phyloP scores from a whole-genome alignment of 805 yeast species.

The Barnettozyma pratensis region DNA sequence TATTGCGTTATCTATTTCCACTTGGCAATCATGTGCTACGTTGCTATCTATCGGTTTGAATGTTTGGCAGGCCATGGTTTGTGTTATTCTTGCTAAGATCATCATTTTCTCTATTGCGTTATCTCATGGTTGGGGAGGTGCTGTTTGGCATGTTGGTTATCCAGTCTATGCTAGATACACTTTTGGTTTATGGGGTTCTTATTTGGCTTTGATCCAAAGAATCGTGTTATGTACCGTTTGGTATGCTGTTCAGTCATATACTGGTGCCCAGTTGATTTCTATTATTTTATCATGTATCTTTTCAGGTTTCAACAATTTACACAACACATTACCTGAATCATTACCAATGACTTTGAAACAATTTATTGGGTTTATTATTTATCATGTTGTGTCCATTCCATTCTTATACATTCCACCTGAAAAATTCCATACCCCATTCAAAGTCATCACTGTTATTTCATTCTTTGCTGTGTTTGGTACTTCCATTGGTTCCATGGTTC shows the following conservation, averaged over 20 bases:
- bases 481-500: constrained; percentile 26
- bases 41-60: constrained; percentile 38
- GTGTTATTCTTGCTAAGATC: constrained; percentile 36
- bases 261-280: constrained; percentile 41
- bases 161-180: constrained; percentile 39
- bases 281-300: constrained; percentile 35
- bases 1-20: constrained; percentile 32
- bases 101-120: constrained; percentile 37
- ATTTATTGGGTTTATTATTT: constrained; percentile 35
- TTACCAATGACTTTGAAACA: constrained; percentile 38
- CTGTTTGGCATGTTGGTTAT: constrained; percentile 45
- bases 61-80: constrained; percentile 40
- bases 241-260: constrained; percentile 41
- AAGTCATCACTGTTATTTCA: constrained; percentile 24
- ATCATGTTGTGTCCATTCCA: constrained; percentile 30
- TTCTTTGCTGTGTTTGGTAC: constrained; percentile 33
- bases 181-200: constrained; percentile 44
- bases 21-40: constrained; percentile 39
- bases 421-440: constrained; percentile 26
- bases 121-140: constrained; percentile 42
- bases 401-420: constrained; percentile 30
- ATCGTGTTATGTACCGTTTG: constrained; percentile 41
- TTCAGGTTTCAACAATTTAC: constrained; percentile 32
- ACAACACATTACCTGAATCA: constrained; percentile 34
- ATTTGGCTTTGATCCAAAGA: constrained; percentile 39